Evolutionary conservation across 768 basidiomycete species (phyloP).

Genomic region (Coprinopsis cinerea): DNA sequence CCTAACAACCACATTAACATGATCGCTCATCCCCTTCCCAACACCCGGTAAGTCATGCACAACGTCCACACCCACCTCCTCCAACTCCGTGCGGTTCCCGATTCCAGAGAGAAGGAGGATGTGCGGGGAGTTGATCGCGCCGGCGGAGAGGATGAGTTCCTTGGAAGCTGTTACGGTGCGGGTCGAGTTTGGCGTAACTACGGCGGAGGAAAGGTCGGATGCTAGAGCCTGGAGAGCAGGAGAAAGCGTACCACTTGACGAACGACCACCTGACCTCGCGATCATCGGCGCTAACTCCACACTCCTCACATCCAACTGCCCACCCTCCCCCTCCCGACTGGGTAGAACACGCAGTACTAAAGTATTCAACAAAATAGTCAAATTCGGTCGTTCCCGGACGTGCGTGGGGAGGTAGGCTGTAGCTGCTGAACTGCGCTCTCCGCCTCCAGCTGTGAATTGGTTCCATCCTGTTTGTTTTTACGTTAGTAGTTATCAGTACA

Average conservation of each 20-base stretch:
- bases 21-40: not conserved
- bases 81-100: not conserved
- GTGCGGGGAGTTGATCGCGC: not conserved
- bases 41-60: not conserved
- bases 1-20: not conserved
- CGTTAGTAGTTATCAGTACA: not conserved
- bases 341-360: slow-evolving; percentile 6
- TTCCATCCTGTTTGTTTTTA: not conserved
- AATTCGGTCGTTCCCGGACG: slow-evolving; percentile 8
- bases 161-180: not conserved
- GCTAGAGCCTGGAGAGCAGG: too few relatives aligned
- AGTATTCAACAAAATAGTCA: slow-evolving; percentile 1
- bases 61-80: not conserved
- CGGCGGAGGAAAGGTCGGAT: too few relatives aligned
- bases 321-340: too few relatives aligned
- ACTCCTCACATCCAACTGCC: not conserved
- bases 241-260: not conserved
- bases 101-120: not conserved
- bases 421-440: slow-evolving; percentile 6
- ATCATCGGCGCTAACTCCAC: not conserved
- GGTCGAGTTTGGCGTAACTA: slow-evolving; percentile 13
- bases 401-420: slow-evolving; percentile 5
- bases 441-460: slow-evolving; percentile 7
- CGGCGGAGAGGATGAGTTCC: not conserved
- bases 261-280: too few relatives aligned